These are phyloP conservation scores for Aspergillus quadrilineatus DNA, from an alignment of 2,329 filamentous ascomycete genomes.

Conservation along the genomic window DNA sequence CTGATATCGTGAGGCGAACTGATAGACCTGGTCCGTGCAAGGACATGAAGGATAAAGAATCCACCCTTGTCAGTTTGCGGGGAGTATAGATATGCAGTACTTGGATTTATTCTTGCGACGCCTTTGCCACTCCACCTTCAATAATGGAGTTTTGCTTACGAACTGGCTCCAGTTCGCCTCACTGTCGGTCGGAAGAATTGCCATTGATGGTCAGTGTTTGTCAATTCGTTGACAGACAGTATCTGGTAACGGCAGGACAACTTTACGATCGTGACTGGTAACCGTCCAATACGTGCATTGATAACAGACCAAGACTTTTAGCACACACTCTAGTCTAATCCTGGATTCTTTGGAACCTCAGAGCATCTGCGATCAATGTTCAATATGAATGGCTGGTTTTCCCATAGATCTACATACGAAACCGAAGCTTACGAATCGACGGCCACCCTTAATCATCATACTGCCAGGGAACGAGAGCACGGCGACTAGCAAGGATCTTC, in stretches of 20 bases:
- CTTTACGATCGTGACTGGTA: neutral
- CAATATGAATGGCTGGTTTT: slow-evolving; percentile 1
- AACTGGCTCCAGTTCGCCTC: neutral
- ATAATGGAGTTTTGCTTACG: neutral
- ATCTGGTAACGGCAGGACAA: neutral
- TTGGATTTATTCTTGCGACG: neutral
- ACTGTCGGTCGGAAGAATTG: neutral
- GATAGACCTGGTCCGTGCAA: slow-evolving; percentile 11
- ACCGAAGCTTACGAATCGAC: neutral
- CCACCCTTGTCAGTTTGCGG: slow-evolving; percentile 1
- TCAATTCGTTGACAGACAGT: neutral
- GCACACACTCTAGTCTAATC: neutral
- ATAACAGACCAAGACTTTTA: neutral
- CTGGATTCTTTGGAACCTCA: neutral
- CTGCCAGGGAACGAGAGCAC: neutral
- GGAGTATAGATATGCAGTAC: slow-evolving; percentile 2
- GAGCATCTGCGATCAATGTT: neutral
- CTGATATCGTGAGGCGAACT: slow-evolving; percentile 5
- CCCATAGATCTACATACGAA: slow-evolving; percentile 9
- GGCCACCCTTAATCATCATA: neutral
- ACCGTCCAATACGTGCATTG: neutral
- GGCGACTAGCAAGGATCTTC: neutral
- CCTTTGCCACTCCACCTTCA: neutral
- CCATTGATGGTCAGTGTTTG: neutral
- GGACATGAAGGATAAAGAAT: neutral